Conservation (phyloP, 345 rosid genomes). For the Bruguiera sexangula region DNA sequence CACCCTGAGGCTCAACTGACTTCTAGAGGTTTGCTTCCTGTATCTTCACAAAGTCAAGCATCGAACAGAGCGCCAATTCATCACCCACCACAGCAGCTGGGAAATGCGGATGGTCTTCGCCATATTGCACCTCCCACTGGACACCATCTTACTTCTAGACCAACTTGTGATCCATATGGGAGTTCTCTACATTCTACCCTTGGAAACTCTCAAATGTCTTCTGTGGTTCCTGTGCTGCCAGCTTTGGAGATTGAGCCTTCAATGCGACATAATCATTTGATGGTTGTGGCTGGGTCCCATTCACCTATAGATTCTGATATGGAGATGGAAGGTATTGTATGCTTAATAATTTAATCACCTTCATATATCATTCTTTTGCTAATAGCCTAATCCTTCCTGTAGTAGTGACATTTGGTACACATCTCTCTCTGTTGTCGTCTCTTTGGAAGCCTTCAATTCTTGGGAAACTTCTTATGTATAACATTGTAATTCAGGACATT, state of each 20-base stretch:
- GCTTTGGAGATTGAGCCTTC: constrained; percentile 22
- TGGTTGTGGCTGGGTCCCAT: constrained; percentile 20
- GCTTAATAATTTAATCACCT: too few relatives aligned
- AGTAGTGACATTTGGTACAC: too few relatives aligned
- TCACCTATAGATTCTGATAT: constrained; percentile 59
- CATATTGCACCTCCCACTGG: constrained; percentile 30
- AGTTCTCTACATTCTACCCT: constrained; percentile 13
- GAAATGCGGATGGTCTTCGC: constrained; percentile 26
- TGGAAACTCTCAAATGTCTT: constrained; percentile 20
- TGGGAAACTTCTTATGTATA: too few relatives aligned
- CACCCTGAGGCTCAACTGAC: constrained; percentile 18
- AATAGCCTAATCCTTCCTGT: too few relatives aligned
- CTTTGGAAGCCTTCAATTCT: too few relatives aligned
- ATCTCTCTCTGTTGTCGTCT: too few relatives aligned
- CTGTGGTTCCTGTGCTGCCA: constrained; percentile 29
- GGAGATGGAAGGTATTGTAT: constrained; percentile 77
- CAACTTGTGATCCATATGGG: constrained; percentile 22
- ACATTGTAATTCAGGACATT: too few relatives aligned
- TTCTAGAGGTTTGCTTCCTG: constrained; percentile 32
- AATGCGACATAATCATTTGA: constrained; percentile 10
- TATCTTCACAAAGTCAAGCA: constrained; percentile 32
- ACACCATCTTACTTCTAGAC: constrained; percentile 25
- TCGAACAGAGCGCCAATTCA: constrained; percentile 30
- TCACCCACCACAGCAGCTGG: constrained; percentile 27
- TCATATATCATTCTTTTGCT: neutral